Conservation (phyloP, 148 eudicot genomes). For the Rhododendron ovatum region DNA sequence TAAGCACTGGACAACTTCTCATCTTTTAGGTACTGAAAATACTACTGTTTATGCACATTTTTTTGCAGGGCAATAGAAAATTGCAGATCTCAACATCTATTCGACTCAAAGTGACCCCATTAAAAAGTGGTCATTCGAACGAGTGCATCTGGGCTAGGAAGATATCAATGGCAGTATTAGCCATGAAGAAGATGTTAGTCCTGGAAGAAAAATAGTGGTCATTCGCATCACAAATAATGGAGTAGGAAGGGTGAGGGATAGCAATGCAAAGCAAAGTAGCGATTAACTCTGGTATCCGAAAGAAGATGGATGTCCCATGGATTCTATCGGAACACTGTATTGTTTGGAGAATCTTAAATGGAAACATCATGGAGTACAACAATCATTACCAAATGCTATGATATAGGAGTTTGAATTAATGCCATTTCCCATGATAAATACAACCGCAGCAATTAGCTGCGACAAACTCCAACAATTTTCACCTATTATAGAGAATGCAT, state of each 20-base stretch:
- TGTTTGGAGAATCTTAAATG: not conserved
- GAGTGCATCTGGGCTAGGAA: not conserved
- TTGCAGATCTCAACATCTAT: not conserved
- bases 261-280: not conserved
- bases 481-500: not conserved
- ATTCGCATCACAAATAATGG: not conserved
- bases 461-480: not conserved
- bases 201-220: not conserved
- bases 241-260: not conserved
- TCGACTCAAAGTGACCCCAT: not conserved
- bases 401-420: not conserved
- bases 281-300: not conserved
- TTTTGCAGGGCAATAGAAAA: not conserved
- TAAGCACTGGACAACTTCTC: not conserved
- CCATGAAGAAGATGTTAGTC: not conserved
- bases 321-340: too few relatives aligned
- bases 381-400: not conserved
- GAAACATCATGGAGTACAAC: not conserved
- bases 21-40: not conserved
- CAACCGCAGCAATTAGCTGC: not conserved
- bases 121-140: not conserved
- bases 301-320: not conserved
- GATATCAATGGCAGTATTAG: not conserved
- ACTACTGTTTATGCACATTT: not conserved
- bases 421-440: not conserved